These are phyloP conservation scores for Thielaviopsis euricoi DNA, from an alignment of 2,329 filamentous ascomycete genomes.

Conservation along the genomic window DNA sequence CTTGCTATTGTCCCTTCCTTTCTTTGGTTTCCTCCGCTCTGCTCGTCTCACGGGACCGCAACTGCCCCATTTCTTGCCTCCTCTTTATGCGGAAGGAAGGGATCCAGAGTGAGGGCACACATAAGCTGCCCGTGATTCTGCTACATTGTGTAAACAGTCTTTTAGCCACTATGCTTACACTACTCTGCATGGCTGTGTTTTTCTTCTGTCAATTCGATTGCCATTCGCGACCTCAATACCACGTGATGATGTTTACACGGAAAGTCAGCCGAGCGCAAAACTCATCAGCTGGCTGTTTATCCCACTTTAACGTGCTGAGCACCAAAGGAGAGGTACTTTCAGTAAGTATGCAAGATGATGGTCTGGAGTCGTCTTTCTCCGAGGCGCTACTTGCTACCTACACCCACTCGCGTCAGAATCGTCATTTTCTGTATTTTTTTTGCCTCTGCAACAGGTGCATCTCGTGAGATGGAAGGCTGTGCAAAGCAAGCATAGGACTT, in stretches of 20 bases:
- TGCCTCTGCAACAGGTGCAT: not conserved
- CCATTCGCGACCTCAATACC: not conserved
- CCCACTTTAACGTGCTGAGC: not conserved
- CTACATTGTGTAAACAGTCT: no score
- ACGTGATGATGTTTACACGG: not conserved
- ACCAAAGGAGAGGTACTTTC: no score
- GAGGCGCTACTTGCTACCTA: no score
- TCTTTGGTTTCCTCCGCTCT: not conserved
- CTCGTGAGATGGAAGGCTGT: not conserved
- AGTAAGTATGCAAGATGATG: no score
- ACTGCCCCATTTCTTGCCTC: not conserved
- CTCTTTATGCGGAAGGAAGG: not conserved
- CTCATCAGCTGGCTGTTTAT: not conserved
- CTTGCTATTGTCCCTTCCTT: not conserved
- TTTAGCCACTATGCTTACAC: no score
- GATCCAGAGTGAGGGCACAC: no score
- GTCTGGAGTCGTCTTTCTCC: not conserved
- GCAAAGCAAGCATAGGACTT: not conserved
- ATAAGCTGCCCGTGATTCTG: no score
- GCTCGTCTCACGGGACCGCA: not conserved
- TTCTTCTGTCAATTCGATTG: not conserved
- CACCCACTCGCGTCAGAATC: not conserved
- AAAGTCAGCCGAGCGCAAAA: not conserved
- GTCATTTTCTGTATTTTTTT: not conserved
- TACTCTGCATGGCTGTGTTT: not conserved